Percentiles rank a stretch among this genome's conserved stretches.
Conservation (phyloP, 768 basidiomycete genomes). For the Boletus insuetus region DNA sequence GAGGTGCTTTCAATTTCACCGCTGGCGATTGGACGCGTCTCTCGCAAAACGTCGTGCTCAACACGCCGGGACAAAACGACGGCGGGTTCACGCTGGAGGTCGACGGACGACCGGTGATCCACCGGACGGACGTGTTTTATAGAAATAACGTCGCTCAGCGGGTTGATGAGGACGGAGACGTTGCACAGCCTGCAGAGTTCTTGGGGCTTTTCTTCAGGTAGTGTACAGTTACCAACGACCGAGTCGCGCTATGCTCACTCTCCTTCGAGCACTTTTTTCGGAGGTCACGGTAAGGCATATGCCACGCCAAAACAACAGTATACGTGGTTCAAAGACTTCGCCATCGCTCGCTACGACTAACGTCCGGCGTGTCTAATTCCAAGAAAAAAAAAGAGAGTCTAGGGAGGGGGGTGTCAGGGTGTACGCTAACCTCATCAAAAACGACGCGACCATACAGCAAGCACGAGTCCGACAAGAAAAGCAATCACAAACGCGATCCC, state of each 20-base stretch:
- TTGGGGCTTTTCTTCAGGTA: constrained; percentile 73
- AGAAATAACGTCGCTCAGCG: constrained; percentile 37
- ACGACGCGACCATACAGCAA: constrained; percentile 18
- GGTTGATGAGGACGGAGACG: constrained; percentile 9
- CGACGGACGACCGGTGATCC: constrained; percentile 54
- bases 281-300: constrained; percentile 23
- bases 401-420: neutral
- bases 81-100: constrained; percentile 64
- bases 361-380: neutral
- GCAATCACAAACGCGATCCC: constrained; percentile 14
- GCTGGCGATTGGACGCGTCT: constrained; percentile 70
- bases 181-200: neutral
- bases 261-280: constrained; percentile 64
- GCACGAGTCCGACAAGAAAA: constrained; percentile 25
- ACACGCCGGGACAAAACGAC: constrained; percentile 70
- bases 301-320: constrained; percentile 69
- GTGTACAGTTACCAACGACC: neutral
- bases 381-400: too few relatives aligned
- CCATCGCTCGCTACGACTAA: constrained; percentile 36
- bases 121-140: constrained; percentile 59
- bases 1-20: constrained; percentile 65
- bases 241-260: neutral
- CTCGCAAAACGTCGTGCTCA: constrained; percentile 65
- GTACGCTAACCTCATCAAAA: neutral
- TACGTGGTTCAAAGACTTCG: constrained; percentile 73